A percentile compares a stretch with the other conserved stretches of the same genome.
phyloP scores from a whole-genome alignment of 2,329 filamentous ascomycete genomes.

The Exophiala lecanii-corni region DNA sequence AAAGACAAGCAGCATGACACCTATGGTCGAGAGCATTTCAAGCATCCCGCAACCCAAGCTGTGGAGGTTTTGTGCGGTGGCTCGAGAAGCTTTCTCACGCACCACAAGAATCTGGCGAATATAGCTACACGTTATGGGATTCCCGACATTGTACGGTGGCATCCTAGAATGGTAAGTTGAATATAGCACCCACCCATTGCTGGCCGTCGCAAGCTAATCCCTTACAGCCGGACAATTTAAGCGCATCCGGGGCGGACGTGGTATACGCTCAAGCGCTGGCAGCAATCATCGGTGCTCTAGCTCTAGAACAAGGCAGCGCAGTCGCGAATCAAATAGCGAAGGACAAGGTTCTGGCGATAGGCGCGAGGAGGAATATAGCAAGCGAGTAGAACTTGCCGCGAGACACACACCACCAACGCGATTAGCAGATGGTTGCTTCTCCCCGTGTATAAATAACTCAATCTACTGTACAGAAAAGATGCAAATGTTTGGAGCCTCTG shows the following conservation, averaged over 20 bases:
- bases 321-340: conserved; percentile 69
- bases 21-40: conserved; percentile 60
- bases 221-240: conserved; percentile 54
- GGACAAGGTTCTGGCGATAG: conserved; percentile 65
- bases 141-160: conserved; percentile 76
- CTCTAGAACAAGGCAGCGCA: conserved; percentile 79
- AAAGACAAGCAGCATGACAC: conserved; percentile 40
- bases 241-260: conserved; percentile 66
- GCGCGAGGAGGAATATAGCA: conserved; percentile 33
- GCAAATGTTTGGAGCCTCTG: conserved; percentile 71
- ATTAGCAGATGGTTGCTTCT: too few species aligned
- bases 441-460: conserved; percentile 3
- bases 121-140: conserved; percentile 69
- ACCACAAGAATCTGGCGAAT: conserved; percentile 60
- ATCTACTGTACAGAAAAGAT: conserved; percentile 12
- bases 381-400: too few species aligned
- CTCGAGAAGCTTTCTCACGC: conserved; percentile 58
- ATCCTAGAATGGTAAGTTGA: conserved; percentile 68
- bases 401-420: too few species aligned
- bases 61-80: conserved; percentile 64
- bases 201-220: conserved; percentile 1
- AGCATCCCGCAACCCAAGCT: conserved; percentile 66
- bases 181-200: not conserved
- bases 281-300: conserved; percentile 81
- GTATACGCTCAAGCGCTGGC: conserved; percentile 75